Conservation (phyloP, 169 alveolate genomes). For the Neospora caninum region DNA sequence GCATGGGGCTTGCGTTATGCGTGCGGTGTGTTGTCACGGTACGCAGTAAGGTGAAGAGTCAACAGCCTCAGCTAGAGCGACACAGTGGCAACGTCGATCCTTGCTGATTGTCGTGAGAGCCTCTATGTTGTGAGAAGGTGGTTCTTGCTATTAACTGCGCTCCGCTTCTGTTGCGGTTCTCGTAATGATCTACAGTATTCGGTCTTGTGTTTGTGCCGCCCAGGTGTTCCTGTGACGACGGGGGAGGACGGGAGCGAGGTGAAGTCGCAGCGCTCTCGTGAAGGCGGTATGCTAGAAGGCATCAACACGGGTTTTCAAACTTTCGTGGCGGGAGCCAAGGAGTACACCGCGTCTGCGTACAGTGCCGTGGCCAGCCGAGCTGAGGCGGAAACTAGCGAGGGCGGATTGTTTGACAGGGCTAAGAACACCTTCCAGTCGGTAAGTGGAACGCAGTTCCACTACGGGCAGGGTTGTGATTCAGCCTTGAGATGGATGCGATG, state of each 20-base stretch:
- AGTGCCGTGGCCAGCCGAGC: conserved; percentile 36
- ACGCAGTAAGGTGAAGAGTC: too few relatives aligned
- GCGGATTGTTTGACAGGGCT: conserved; percentile 34
- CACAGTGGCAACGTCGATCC: too few relatives aligned
- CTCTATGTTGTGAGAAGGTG: too few relatives aligned
- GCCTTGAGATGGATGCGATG: not conserved
- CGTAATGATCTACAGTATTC: too few relatives aligned
- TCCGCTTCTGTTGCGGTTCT: too few relatives aligned
- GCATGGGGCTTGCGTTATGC: too few relatives aligned
- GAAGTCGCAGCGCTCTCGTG: conserved; percentile 1
- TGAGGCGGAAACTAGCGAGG: conserved; percentile 26
- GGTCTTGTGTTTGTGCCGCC: not conserved
- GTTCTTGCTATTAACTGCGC: too few relatives aligned
- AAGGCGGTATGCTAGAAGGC: conserved; percentile 30
- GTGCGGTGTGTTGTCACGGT: too few relatives aligned
- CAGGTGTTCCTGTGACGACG: not conserved
- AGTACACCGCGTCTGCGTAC: conserved; percentile 43
- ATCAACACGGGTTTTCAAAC: conserved; percentile 27
- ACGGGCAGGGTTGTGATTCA: not conserved
- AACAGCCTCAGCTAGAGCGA: too few relatives aligned
- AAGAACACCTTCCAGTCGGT: conserved; percentile 35
- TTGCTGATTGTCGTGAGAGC: too few relatives aligned
- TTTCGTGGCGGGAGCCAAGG: conserved; percentile 26
- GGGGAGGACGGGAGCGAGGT: not conserved
- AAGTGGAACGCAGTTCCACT: not conserved